A percentile compares a stretch with the other conserved stretches of the same genome.
These are phyloP conservation scores for Ophioceras dolichostomum DNA, from an alignment of 2,329 filamentous ascomycete genomes.

Conservation along the genomic window DNA sequence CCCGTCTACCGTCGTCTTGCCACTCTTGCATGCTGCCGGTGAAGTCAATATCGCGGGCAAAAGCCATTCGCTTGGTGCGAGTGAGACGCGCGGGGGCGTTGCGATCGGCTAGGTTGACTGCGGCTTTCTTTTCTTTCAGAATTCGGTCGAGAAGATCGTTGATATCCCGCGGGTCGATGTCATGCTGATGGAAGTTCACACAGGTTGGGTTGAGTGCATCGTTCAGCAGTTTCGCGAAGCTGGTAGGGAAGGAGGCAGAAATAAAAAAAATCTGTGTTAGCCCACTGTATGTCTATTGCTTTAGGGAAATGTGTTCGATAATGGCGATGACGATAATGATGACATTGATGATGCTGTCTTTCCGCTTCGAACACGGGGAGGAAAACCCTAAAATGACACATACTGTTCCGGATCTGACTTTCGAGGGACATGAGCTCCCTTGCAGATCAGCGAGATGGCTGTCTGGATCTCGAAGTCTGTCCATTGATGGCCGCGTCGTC, in stretches of 20 bases:
- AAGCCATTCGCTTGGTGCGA: conserved; percentile 12
- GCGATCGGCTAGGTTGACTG: conserved; percentile 14
- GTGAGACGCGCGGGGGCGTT: conserved; percentile 13
- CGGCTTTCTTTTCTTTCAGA: conserved; percentile 9
- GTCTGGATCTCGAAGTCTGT: conserved; percentile 13
- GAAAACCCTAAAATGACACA: not conserved
- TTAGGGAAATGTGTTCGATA: no score
- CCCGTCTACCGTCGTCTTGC: conserved; percentile 4
- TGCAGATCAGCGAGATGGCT: conserved; percentile 16
- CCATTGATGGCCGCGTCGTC: no score
- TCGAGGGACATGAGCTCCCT: conserved; percentile 11
- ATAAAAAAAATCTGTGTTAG: no score
- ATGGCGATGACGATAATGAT: no score
- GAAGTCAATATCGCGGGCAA: conserved; percentile 12
- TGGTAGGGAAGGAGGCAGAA: no score
- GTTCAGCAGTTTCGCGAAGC: conserved; percentile 17
- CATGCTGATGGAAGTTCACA: conserved; percentile 6
- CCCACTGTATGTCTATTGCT: no score
- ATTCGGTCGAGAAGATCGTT: conserved; percentile 13
- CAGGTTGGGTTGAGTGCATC: conserved; percentile 11
- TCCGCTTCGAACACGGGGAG: no score
- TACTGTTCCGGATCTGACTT: not conserved
- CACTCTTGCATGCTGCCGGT: conserved; percentile 12
- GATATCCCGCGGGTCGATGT: conserved; percentile 13
- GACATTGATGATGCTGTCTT: no score